Evolutionary conservation across 129 eudicot species (phyloP).

Genomic region (Kitagawia praeruptora): DNA sequence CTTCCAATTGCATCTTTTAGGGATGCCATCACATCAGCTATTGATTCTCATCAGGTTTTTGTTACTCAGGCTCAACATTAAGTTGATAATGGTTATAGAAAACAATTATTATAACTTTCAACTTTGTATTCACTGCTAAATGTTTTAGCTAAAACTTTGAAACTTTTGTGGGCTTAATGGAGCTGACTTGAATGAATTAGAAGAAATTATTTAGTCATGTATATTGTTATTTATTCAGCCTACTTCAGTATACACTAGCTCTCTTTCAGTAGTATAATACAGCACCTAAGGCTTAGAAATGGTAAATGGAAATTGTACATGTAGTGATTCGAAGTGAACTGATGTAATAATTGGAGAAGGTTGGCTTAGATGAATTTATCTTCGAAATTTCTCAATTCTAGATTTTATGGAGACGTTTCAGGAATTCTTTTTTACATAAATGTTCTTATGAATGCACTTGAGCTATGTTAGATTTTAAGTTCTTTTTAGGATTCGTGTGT

Average conservation of each 20-base stretch:
- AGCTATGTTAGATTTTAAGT: neutral
- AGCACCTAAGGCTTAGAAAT: neutral
- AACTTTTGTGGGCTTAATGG: neutral
- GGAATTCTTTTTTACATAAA: neutral
- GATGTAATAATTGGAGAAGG: neutral
- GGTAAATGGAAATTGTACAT: neutral
- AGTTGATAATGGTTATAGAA: neutral
- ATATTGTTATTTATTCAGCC: neutral
- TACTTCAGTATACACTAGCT: neutral
- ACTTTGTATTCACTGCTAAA: neutral
- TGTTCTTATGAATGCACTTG: neutral
- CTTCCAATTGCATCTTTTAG: slow-evolving; percentile 84
- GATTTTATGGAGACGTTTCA: neutral
- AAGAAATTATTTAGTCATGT: neutral
- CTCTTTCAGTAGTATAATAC: neutral
- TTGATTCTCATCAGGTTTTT: slow-evolving; percentile 73
- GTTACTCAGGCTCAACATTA: neutral
- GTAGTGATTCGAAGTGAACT: neutral
- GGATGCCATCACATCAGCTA: slow-evolving; percentile 57
- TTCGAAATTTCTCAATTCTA: neutral
- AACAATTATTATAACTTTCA: neutral
- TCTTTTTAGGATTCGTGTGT: neutral
- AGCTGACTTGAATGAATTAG: neutral
- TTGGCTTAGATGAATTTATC: neutral
- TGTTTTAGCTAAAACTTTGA: neutral